phyloP scores from a whole-genome alignment of 768 basidiomycete species.

The Leccinum incarnatum region DNA sequence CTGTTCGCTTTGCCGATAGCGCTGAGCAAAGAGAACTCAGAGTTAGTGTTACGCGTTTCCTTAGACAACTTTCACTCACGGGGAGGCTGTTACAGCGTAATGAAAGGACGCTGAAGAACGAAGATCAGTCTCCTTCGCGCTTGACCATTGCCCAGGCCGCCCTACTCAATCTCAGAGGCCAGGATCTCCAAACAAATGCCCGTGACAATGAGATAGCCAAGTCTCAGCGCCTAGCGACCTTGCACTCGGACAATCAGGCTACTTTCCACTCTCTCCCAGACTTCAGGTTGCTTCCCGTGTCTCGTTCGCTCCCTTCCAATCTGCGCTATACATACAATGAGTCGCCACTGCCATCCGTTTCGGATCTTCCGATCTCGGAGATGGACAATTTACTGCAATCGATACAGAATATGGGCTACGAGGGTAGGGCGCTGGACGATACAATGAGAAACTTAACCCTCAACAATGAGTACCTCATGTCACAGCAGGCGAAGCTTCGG shows the following conservation, averaged over 20 bases:
- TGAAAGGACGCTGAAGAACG: slow-evolving; percentile 60
- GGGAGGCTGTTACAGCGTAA: slow-evolving; percentile 43
- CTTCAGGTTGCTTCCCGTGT: slow-evolving; percentile 11
- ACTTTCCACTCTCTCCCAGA: not conserved
- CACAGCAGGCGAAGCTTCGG: slow-evolving; percentile 23
- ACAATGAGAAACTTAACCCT: slow-evolving; percentile 13
- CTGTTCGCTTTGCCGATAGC: slow-evolving; percentile 78
- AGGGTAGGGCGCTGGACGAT: slow-evolving; percentile 13
- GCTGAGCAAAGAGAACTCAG: slow-evolving; percentile 74
- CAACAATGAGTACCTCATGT: slow-evolving; percentile 14
- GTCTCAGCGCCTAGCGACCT: slow-evolving; percentile 8
- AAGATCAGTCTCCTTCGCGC: slow-evolving; percentile 58
- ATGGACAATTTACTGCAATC: slow-evolving; percentile 41
- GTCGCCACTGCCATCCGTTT: slow-evolving; percentile 15
- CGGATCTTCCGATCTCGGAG: slow-evolving; percentile 30
- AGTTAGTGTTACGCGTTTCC: slow-evolving; percentile 39
- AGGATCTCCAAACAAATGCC: slow-evolving; percentile 40
- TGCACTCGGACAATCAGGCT: slow-evolving; percentile 2
- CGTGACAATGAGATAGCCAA: slow-evolving; percentile 7
- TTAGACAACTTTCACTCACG: slow-evolving; percentile 1
- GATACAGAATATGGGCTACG: slow-evolving; percentile 25
- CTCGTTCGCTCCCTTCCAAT: slow-evolving; percentile 22
- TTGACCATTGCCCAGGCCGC: slow-evolving; percentile 79
- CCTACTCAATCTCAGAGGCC: slow-evolving; percentile 70
- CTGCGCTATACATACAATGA: slow-evolving; percentile 16